Percentiles rank a stretch among this genome's conserved stretches.
These are phyloP conservation scores for Purpureocillium lavendulum DNA, from an alignment of 2,329 filamentous ascomycete species.

Conservation along the genomic window DNA sequence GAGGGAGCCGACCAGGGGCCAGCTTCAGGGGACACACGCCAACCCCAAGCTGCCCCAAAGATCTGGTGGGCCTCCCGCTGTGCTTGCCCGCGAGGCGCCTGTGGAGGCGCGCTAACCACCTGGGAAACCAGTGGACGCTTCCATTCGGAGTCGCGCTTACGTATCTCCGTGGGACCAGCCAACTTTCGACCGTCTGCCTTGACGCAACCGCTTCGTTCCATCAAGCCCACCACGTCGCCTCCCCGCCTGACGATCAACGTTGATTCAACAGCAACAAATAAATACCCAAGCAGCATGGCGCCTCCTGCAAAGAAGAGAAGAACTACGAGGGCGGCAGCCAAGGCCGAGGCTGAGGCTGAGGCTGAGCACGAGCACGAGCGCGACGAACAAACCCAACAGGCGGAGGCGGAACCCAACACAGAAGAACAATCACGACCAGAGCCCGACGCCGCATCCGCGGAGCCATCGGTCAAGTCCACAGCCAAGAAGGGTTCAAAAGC, in stretches of 20 bases:
- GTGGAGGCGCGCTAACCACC: background rate
- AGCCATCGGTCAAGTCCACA: background rate
- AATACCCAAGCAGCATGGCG: too few species aligned
- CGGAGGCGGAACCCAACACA: too few species aligned
- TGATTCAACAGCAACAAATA: too few species aligned
- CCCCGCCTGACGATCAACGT: too few species aligned
- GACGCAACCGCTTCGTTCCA: too few species aligned
- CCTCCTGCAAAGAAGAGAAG: conserved; percentile 19
- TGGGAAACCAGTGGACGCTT: too few species aligned
- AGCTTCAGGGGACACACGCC: conserved; percentile 1
- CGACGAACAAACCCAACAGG: too few species aligned
- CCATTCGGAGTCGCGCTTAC: conserved; percentile 7
- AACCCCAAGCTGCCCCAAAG: conserved; percentile 1
- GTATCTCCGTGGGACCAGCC: conserved; percentile 3
- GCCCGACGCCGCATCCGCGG: background rate
- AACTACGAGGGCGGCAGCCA: conserved; percentile 5
- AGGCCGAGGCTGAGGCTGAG: background rate
- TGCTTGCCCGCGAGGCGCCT: background rate
- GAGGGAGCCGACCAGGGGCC: background rate
- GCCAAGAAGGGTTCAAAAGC: background rate
- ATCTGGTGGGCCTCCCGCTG: conserved; percentile 4
- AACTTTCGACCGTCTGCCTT: too few species aligned
- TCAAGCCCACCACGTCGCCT: too few species aligned
- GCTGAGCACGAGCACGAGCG: too few species aligned
- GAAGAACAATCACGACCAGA: conserved; percentile 1